Evolutionary conservation across 257 asterid genomes (phyloP), one percentile per base, ranked within the genome.

Genomic region (Verbena officinalis): DNA sequence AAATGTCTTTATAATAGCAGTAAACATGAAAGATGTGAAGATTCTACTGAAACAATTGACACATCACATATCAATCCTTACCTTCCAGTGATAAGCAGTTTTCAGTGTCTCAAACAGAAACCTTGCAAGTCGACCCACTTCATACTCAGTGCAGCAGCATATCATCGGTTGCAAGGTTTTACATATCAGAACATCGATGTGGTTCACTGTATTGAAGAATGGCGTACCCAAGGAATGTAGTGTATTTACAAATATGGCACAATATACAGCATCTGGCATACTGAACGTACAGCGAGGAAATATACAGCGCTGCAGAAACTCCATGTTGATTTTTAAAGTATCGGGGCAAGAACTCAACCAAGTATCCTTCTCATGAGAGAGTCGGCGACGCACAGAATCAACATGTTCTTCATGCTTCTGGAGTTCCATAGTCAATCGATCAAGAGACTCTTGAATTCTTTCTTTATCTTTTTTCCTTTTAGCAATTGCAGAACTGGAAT

Each of bases 91-190:
- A 68, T 90, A 94, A 50, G 99, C 99, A 66, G 88, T 90, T 84
- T 83, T 94, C 78, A 94, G 71, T 9, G 99, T 94, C 86, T 94
- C 99, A 65, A 69, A 90, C 19, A 94, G 77, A 78, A 94, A 94
- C 76, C 88, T 88, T 63, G 97, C 97, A 17, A 94, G 92, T 71
- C 99, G 96, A 64, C 96, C 96, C 55, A 74, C 99, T 83, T 94
- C 99, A 84, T 86, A 94, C 88, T 94, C 99, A 3, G 99, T 90
- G 88, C 99, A 87, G 83, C 99, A 90, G 78, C 97, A 94, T 78
- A 94, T 94, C 97, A 90, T 94, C 9, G 99, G 99, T 88, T 94
- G 99, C 60, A 94, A 67, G 38, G 99, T 94, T 83, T 94, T 94
- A 77, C 99, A 94, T 78, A 94, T 94, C 81, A 94, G 80, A 68